Evolutionary conservation across 2,329 filamentous ascomycete genomes (phyloP), one percentile per base, ranked within the genome.

Genomic region (Aspergillus alliaceus): DNA sequence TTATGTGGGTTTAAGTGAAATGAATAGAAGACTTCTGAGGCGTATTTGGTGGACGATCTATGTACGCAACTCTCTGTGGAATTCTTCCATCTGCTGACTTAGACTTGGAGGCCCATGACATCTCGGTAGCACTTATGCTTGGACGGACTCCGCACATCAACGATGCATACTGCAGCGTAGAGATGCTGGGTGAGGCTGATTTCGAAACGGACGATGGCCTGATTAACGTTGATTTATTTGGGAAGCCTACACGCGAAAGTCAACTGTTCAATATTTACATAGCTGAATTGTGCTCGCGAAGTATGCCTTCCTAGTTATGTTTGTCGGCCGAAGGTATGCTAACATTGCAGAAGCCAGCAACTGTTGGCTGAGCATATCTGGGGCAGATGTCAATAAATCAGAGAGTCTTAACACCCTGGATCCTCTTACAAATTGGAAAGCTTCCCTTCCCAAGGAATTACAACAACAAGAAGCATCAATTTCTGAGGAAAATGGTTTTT

Each of bases 81-180:
- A 8, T 20, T 15, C 8, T 25, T 20, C 1, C 3, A 14, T 25
- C 22, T 6, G 39, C 39, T 42, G 22, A 27, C 12, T 42, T 40
- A 49, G 15, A 18, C 34, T 3, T 35, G 27, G 34, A 42, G 47
- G 18, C 31, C 5, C 56, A 55, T 22, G 56, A 58, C 14, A 54
- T 58, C n/a, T 40, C 31, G 11, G 51, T 49, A 4, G 40, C 56
- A 20, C 7, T 58, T 15, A 34, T 31, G 14, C 24, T 58, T 14
- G 52, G 46, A 15, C 24, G 48, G 4, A 58, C 42, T 49, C 56
- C 56, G 3, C 56, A 58, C 6, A 40, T 58, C 29, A 58, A 58
- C 6, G 51, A 58, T 8, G 56, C 37, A 8, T 58, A 58, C 47
- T 58, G 52, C 25, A 51, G 37, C 2, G 39, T 35, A 11, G n/a